phyloP scores from a whole-genome alignment of 2,329 filamentous ascomycete species.

The Ceratocystis diversiconidia region DNA sequence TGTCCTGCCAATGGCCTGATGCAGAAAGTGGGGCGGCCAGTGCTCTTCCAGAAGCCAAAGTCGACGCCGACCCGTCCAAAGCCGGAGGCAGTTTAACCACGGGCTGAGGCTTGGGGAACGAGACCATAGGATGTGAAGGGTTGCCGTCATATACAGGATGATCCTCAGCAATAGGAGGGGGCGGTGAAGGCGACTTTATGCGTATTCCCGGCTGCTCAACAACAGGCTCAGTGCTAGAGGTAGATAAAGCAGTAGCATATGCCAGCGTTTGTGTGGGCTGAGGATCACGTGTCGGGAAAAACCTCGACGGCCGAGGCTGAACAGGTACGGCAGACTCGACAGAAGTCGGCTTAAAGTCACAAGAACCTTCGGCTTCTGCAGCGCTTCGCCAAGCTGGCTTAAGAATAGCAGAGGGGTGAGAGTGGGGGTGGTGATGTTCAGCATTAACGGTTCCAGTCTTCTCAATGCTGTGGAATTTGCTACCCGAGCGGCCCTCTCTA shows the following conservation, averaged over 20 bases:
- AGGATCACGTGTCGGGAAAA: slow-evolving; percentile 44
- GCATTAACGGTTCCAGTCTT: background rate
- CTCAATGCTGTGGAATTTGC: background rate
- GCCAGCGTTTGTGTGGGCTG: slow-evolving; percentile 27
- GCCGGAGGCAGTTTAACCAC: slow-evolving; percentile 68
- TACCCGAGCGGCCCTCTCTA: background rate
- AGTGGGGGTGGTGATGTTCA: background rate
- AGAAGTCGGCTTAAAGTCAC: background rate
- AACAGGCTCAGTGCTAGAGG: background rate
- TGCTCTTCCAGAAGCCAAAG: background rate
- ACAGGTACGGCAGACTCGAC: slow-evolving; percentile 26
- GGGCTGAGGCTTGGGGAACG: slow-evolving; percentile 54
- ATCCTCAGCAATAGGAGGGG: slow-evolving; percentile 53
- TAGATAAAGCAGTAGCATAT: too few relatives aligned
- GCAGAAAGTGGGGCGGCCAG: background rate
- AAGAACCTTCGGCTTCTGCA: background rate
- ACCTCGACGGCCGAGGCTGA: slow-evolving; percentile 41
- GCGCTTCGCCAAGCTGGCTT: slow-evolving; percentile 15
- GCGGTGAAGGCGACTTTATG: slow-evolving; percentile 50
- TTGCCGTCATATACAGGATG: slow-evolving; percentile 63
- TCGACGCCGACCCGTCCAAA: slow-evolving; percentile 12
- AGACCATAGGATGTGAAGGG: slow-evolving; percentile 49
- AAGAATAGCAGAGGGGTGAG: slow-evolving; percentile 9
- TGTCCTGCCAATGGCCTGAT: slow-evolving; percentile 52
- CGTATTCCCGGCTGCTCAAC: slow-evolving; percentile 27